Conservation (phyloP, 768 basidiomycete genomes). For the Suillus hirtellus region DNA sequence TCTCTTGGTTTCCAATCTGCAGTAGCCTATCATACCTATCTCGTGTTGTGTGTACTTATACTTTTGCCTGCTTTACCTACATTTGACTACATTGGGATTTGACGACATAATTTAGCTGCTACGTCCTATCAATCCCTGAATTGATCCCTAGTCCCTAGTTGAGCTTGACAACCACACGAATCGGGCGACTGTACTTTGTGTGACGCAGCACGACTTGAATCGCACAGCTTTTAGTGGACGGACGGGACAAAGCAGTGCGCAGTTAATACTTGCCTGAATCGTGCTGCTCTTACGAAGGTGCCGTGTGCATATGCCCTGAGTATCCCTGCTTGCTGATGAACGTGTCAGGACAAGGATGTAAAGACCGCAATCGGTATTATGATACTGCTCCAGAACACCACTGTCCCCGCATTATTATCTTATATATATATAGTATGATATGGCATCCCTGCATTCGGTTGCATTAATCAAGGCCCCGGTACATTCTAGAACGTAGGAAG, state of each 20-base stretch:
- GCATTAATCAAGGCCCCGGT: not conserved
- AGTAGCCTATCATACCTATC: not conserved
- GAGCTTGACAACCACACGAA: not conserved
- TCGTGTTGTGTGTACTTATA: slow-evolving; percentile 1
- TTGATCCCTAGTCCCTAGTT: not conserved
- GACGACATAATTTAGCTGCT: not conserved
- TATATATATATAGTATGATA: not conserved
- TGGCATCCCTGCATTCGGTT: not conserved
- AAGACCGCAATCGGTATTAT: slow-evolving; percentile 8
- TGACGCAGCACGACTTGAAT: not conserved
- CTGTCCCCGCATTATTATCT: slow-evolving; percentile 19
- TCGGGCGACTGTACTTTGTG: not conserved
- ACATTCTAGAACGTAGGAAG: slow-evolving; percentile 10
- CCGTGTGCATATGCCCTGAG: not conserved
- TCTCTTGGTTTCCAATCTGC: not conserved
- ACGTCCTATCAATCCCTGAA: not conserved
- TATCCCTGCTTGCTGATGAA: not conserved
- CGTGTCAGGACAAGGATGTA: not conserved
- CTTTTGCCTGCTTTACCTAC: not conserved
- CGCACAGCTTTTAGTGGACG: not conserved
- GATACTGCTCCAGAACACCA: slow-evolving; percentile 25
- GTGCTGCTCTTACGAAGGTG: not conserved
- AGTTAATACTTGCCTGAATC: not conserved
- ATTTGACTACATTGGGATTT: not conserved
- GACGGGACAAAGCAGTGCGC: not conserved